phyloP scores from a whole-genome alignment of 169 alveolate species.

The Cryptosporidium bovis region DNA sequence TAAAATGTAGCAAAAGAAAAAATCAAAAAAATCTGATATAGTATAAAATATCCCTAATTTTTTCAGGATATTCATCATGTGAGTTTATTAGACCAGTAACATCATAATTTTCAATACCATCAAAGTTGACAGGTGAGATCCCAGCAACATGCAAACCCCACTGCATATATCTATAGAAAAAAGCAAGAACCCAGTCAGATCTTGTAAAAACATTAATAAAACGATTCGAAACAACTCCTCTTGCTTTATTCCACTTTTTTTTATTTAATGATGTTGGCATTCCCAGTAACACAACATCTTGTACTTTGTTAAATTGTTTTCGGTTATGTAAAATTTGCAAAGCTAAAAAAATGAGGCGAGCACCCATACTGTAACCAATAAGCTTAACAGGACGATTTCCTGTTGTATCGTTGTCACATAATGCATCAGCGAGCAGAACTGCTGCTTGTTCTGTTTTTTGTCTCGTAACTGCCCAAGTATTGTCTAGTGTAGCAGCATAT shows the following conservation, averaged over 20 bases:
- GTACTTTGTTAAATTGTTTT: constrained; percentile 81
- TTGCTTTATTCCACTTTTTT: constrained; percentile 86
- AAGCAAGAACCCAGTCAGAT: constrained; percentile 91
- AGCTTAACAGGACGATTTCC: constrained; percentile 92
- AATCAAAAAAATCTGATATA: constrained; percentile 71
- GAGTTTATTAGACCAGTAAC: constrained; percentile 83
- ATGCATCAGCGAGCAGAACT: constrained; percentile 87
- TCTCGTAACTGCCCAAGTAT: constrained; percentile 87
- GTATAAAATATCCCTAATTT: constrained; percentile 77
- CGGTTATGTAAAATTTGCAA: constrained; percentile 84
- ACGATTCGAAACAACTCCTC: constrained; percentile 90
- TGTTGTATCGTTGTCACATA: constrained; percentile 76
- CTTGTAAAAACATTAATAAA: constrained; percentile 88
- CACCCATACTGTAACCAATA: constrained; percentile 92
- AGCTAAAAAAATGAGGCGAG: constrained; percentile 88
- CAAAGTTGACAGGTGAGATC: constrained; percentile 80
- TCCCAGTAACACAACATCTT: constrained; percentile 89
- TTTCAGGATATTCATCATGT: constrained; percentile 81
- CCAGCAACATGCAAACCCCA: constrained; percentile 89
- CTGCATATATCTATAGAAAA: constrained; percentile 90
- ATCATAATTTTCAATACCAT: constrained; percentile 85
- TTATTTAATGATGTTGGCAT: constrained; percentile 87
- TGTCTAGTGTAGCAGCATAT: constrained; percentile 89
- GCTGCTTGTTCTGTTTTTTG: constrained; percentile 91
- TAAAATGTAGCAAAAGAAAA: not conserved